Evolutionary conservation across 2,329 filamentous ascomycete genomes (phyloP), one percentile per base, ranked within the genome.

Genomic region (Ophiostoma populinum): DNA sequence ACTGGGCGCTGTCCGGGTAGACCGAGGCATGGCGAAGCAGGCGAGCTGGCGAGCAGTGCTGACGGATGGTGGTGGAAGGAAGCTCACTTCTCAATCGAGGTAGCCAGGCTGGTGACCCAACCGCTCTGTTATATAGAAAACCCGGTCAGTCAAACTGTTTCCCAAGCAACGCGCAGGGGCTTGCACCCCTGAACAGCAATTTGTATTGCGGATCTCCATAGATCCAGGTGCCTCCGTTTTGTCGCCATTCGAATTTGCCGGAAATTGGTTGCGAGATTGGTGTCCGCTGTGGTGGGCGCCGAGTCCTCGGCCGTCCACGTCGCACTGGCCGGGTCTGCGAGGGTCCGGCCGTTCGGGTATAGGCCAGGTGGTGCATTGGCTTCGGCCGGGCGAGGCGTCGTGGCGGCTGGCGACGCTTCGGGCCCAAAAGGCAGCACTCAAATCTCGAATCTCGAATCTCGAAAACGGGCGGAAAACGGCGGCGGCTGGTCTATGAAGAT

Each of bases 31-130:
- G n/a, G n/a, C n/a, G n/a, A n/a, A n/a, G n/a, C n/a, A n/a, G n/a
- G n/a, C n/a, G n/a, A n/a, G n/a, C n/a, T n/a, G n/a, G n/a, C n/a
- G n/a, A n/a, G n/a, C n/a, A n/a, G n/a, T 27, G 4, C n/a, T 7
- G 25, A 16, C 6, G 28, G 16, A 9, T 30, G 28, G 7, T 24
- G 9, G 22, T 24, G 22, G 9, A 3, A 24, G 12, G 5, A 9
- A 13, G 12, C 77, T 59, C 77, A 92, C 83, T 94, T 94, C 80
- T 95, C 87, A 68, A 94, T 80, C 55, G 87, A 94, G 62, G 87
- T 95, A 55, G 87, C 87, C 67, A 95, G 74, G 69, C 75, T 85
- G 66, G 87, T 95, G 69, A 95, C 87, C 87, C 87, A 95, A 75
- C 87, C 87, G 73, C 80, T 90, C 69, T 74, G 51, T 46, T 15